These are phyloP conservation scores for Neoboletus magnificus DNA, from an alignment of 768 basidiomycete genomes.

Conservation along the genomic window DNA sequence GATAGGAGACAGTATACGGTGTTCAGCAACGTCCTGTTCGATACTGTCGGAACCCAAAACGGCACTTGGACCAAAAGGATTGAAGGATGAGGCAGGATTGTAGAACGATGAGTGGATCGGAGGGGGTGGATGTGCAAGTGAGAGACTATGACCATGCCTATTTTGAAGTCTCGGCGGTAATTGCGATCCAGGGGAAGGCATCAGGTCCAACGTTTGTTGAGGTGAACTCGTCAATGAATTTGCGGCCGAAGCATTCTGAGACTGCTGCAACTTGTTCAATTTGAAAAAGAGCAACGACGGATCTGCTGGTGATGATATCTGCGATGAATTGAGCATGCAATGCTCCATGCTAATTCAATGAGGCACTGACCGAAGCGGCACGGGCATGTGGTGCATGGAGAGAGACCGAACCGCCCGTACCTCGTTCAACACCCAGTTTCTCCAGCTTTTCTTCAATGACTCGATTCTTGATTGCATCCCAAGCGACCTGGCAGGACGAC, in stretches of 20 bases:
- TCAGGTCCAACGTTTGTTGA: conserved; percentile 51
- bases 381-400: conserved; percentile 76
- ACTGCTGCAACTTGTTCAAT: conserved; percentile 78
- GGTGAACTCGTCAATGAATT: conserved; percentile 65
- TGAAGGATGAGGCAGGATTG: conserved; percentile 44
- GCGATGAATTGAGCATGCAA: conserved; percentile 3
- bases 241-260: conserved; percentile 49
- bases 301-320: conserved; percentile 92
- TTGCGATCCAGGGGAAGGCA: conserved; percentile 48
- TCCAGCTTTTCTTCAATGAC: conserved; percentile 81
- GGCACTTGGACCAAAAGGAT: conserved; percentile 64
- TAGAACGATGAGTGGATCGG: conserved; percentile 32
- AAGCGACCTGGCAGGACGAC: conserved; percentile 49
- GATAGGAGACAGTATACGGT: conserved; percentile 21
- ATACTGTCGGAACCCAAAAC: conserved; percentile 51
- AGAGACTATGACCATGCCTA: conserved; percentile 72
- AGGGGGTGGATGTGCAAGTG: conserved; percentile 58
- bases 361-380: conserved; percentile 71
- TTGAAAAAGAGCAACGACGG: conserved; percentile 79
- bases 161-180: conserved; percentile 42
- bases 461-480: conserved; percentile 68
- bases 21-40: conserved; percentile 25
- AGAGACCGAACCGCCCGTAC: conserved; percentile 47
- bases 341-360: conserved; percentile 19
- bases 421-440: conserved; percentile 74